Evolutionary conservation across 805 yeast species (phyloP), one percentile per base, ranked within the genome.

Genomic region (Cyberlindnera galapagoensis): DNA sequence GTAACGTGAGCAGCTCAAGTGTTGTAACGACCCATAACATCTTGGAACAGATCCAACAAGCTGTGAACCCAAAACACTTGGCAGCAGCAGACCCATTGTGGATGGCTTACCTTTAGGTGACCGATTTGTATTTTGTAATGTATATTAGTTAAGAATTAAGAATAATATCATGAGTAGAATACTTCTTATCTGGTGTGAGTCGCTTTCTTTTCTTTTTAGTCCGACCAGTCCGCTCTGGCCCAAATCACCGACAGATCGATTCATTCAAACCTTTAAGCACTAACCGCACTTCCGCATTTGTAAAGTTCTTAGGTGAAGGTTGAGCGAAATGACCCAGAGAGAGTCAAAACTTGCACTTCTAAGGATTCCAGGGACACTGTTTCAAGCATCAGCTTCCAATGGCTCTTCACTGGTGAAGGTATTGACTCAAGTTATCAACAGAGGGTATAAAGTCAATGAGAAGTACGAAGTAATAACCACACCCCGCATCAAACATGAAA

Each of bases 41-140:
- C 21, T 69, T 92, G 44, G 97, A 92, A 49, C 71, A 90, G 51
- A 85, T 92, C 32, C 80, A 94, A 5, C 87, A 85, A 51, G 97
- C 98, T 6, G 97, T 88, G 11, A 90, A 88, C 52, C 97, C 97
- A 21, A 74, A 95, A 47, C 85, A 86, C 49, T 63, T 92, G 46
- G 97, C 97, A 11, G 76, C 85, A 34, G 80, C 94, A 6, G 98
- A 92, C 48, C 77, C 87, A 11, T 68, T 84, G 43, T 92, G 95
- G 87, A 85, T 92, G 95, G 92, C 98, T 1, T 92, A 86, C 62
- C 74, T 87, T n/a, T n/a, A n/a, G n/a, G 31, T 51, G 47, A 50
- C 30, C 21, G 4, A 23, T 22, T 13, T 4, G n/a, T 13, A 7
- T 24, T 7, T 14, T 14, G 18, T 14, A 19, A 8, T 29, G 26